Evolutionary conservation across 169 alveolate genomes (phyloP).

Genomic region (Plasmodium inui): DNA sequence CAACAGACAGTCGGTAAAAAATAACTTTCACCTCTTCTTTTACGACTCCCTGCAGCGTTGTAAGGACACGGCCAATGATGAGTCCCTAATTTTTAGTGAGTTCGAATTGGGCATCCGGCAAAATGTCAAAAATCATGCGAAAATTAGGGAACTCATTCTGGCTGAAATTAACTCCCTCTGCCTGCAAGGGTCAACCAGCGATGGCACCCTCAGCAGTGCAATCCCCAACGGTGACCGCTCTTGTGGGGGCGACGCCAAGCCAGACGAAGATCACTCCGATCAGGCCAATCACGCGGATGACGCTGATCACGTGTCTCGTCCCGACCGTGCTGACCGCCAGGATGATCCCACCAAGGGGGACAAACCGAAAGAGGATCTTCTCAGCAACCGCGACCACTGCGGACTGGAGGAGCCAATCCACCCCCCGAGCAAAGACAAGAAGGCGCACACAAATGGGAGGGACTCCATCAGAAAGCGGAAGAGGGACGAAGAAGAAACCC

Average conservation of each 20-base stretch:
- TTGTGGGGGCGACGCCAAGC: neutral
- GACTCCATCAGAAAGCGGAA: neutral
- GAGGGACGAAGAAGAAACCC: neutral
- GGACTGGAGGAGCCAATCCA: neutral
- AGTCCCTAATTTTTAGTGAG: neutral
- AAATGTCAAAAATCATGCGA: constrained; percentile 30
- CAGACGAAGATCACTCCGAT: neutral
- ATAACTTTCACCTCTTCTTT: constrained; percentile 30
- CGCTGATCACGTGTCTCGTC: neutral
- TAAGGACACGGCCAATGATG: neutral
- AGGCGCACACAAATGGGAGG: neutral
- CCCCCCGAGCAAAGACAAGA: neutral
- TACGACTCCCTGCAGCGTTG: constrained; percentile 3
- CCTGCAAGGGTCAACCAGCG: neutral
- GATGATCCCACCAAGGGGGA: neutral
- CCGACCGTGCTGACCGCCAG: too few species aligned
- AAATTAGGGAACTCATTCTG: constrained; percentile 10
- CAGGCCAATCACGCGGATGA: neutral
- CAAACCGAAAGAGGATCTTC: too few species aligned
- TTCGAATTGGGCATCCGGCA: constrained; percentile 16
- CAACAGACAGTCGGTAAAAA: constrained; percentile 57
- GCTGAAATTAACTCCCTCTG: neutral
- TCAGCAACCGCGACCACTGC: neutral
- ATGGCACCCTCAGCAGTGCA: neutral
- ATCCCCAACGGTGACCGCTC: too few species aligned